A percentile compares a stretch with the other conserved stretches of the same genome.
Evolutionary conservation across 1,284 basidiomycete genomes (phyloP).

Genomic region (Ustilago bromivora): DNA sequence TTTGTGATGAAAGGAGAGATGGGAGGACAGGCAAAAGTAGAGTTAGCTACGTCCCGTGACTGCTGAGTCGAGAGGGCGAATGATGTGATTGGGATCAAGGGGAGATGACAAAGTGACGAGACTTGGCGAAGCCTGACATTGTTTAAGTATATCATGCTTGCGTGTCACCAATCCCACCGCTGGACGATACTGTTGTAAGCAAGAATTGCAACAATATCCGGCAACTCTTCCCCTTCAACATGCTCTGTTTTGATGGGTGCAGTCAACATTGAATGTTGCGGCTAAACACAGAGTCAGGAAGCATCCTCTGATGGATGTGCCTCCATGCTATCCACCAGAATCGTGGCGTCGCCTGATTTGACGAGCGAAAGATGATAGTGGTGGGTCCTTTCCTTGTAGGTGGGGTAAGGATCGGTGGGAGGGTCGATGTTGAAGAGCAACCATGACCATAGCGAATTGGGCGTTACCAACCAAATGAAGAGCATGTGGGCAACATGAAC

Average conservation of each 20-base stretch:
- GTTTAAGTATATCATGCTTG: neutral
- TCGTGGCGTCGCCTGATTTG: neutral
- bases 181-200: neutral
- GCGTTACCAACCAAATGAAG: neutral
- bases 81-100: too few species aligned
- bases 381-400: neutral
- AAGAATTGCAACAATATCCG: neutral
- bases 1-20: neutral
- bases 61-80: neutral
- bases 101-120: neutral
- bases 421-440: neutral
- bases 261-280: neutral
- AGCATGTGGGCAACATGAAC: neutral
- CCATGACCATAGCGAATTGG: neutral
- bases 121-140: neutral
- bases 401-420: neutral
- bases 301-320: neutral
- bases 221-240: neutral
- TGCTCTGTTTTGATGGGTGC: too few species aligned
- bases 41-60: neutral
- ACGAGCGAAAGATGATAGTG: neutral
- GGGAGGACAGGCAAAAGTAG: neutral
- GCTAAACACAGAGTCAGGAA: neutral
- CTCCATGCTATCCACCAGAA: neutral
- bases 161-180: neutral